phyloP scores from a whole-genome alignment of 495 filamentous ascomycete species.

The Aspergillus avenaceus region DNA sequence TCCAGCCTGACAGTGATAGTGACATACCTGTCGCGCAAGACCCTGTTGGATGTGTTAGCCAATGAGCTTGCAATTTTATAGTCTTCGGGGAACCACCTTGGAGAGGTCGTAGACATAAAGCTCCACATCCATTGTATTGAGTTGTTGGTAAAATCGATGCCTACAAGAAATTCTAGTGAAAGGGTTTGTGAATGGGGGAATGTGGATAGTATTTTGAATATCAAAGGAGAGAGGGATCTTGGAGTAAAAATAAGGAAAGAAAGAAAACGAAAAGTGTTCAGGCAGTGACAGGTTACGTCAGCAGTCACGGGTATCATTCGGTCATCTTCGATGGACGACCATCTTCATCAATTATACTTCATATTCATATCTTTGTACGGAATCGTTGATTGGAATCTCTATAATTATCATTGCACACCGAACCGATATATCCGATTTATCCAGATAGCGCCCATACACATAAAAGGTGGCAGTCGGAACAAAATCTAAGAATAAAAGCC shows the following conservation, averaged over 20 bases:
- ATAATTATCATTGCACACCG: no score
- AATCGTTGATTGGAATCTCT: no score
- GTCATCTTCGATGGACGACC: slow-evolving; percentile 20
- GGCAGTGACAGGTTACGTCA: slow-evolving; percentile 39
- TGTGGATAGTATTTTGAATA: no score
- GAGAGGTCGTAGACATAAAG: slow-evolving; percentile 95
- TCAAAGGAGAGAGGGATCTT: no score
- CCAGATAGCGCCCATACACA: no score
- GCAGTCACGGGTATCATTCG: slow-evolving; percentile 23
- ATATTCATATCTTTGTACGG: not conserved
- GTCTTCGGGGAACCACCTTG: slow-evolving; percentile 38
- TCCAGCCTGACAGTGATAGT: not conserved
- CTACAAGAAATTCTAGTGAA: no score
- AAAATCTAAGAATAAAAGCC: no score
- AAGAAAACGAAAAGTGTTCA: slow-evolving; percentile 8
- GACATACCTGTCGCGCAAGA: slow-evolving; percentile 45
- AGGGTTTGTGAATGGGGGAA: no score
- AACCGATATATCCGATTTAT: no score
- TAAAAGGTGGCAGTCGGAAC: no score
- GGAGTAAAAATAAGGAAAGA: no score
- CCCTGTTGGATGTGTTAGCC: slow-evolving; percentile 28
- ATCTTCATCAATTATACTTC: not conserved
- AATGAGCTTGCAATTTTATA: not conserved
- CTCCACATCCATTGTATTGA: slow-evolving; percentile 70
- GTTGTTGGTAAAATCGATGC: not conserved